Evolutionary conservation across 139 green algal genomes (phyloP).

Genomic region (Micromonas pusilla): DNA sequence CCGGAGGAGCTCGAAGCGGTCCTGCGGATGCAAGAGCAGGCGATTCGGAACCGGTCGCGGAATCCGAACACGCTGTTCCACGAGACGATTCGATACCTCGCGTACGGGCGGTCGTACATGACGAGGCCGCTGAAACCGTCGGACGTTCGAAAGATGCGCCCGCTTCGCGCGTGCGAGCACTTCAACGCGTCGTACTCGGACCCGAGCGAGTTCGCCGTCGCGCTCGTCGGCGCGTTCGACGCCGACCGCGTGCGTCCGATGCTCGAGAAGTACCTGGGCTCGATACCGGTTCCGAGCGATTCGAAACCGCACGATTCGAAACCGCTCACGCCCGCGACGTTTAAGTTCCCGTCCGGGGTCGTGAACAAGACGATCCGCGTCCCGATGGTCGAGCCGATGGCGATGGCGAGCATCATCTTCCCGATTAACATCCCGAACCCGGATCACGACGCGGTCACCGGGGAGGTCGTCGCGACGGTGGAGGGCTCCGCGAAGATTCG

Average conservation of each 20-base stretch:
- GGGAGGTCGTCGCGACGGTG: conserved; percentile 6
- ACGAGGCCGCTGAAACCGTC: conserved; percentile 54
- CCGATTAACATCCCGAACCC: conserved; percentile 43
- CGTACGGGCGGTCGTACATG: conserved; percentile 71
- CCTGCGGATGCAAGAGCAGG: conserved; percentile 39
- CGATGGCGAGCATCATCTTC: conserved; percentile 67
- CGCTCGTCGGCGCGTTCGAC: conserved; percentile 48
- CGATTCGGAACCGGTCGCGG: conserved; percentile 51
- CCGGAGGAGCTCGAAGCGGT: conserved; percentile 33
- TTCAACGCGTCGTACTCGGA: conserved; percentile 59
- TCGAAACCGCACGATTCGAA: conserved; percentile 5
- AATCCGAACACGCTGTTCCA: conserved; percentile 54
- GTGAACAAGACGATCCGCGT: conserved; percentile 61
- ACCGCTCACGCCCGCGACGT: conserved; percentile 56
- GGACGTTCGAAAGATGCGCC: conserved; percentile 49
- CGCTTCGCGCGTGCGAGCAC: conserved; percentile 42
- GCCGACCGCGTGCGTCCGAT: conserved; percentile 44
- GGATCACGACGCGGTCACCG: conserved; percentile 32
- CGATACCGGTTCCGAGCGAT: conserved; percentile 24
- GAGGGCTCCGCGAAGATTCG: conserved; percentile 32
- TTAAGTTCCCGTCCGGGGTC: conserved; percentile 50
- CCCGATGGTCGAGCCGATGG: conserved; percentile 59
- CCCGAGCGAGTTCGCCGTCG: conserved; percentile 66
- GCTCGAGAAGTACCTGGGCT: conserved; percentile 52
- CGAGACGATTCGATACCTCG: conserved; percentile 50